Evolutionary conservation across 2,329 filamentous ascomycete genomes (phyloP).

Genomic region (Paecilomyces variotii): DNA sequence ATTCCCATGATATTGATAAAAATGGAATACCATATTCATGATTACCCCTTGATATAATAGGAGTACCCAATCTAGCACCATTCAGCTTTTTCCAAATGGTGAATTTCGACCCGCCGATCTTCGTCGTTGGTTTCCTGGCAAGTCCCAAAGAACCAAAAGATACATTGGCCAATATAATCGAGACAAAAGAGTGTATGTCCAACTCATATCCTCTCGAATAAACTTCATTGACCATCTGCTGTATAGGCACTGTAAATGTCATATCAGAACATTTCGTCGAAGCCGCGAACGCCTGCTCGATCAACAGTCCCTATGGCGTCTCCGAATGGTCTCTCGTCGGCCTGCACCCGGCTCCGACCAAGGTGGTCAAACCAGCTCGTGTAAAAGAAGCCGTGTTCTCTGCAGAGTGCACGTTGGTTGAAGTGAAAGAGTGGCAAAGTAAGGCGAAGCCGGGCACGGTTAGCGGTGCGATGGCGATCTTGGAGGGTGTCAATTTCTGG

Average conservation of each 20-base stretch:
- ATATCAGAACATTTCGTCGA: slow-evolving; percentile 76
- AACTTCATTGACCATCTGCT: not conserved
- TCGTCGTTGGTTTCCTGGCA: slow-evolving; percentile 56
- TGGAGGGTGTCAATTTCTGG: slow-evolving; percentile 86
- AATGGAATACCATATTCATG: not conserved
- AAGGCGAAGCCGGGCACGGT: slow-evolving; percentile 62
- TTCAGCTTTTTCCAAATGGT: slow-evolving; percentile 83
- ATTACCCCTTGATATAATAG: not conserved
- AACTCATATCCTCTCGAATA: not conserved
- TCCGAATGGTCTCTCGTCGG: slow-evolving; percentile 77
- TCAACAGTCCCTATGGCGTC: slow-evolving; percentile 67
- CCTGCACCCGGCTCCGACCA: slow-evolving; percentile 59
- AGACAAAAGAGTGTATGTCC: slow-evolving; percentile 59
- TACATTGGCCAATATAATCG: slow-evolving; percentile 63
- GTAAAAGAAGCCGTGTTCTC: slow-evolving; percentile 77
- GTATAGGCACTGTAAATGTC: slow-evolving; percentile 58
- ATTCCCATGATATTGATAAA: not conserved
- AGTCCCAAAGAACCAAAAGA: slow-evolving; percentile 62
- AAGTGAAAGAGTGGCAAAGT: slow-evolving; percentile 69
- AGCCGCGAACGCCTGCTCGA: slow-evolving; percentile 68
- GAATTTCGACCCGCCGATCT: slow-evolving; percentile 78
- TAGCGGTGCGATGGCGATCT: slow-evolving; percentile 63
- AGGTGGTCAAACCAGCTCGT: slow-evolving; percentile 60
- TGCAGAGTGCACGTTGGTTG: slow-evolving; percentile 72
- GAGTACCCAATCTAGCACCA: slow-evolving; percentile 64